These are phyloP conservation scores for Prunus persica DNA, from an alignment of 306 rosid genomes.

Conservation along the genomic window Prunus_persica_NCBIv2 NC_034009.1:15700001-15700500, in stretches of 20 bases:
- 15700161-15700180: neutral
- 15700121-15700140: neutral
- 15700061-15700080: neutral
- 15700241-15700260: neutral
- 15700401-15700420: constrained; percentile 26
- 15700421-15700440: constrained; percentile 99
- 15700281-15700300: neutral
- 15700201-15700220: neutral
- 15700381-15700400: neutral
- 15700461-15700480: constrained; percentile 97
- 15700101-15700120: neutral
- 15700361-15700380: neutral
- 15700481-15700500: constrained; percentile 90
- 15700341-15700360: neutral
- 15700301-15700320: neutral
- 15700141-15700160: too few relatives aligned
- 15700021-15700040: neutral
- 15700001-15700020: neutral
- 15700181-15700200: neutral
- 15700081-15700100: neutral
- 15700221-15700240: neutral
- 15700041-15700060: neutral
- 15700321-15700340: neutral
- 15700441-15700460: constrained; percentile 89
- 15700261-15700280: neutral